These are phyloP conservation scores for Leccinum rimulosum DNA, from an alignment of 768 basidiomycete species.

Conservation along the genomic window DNA sequence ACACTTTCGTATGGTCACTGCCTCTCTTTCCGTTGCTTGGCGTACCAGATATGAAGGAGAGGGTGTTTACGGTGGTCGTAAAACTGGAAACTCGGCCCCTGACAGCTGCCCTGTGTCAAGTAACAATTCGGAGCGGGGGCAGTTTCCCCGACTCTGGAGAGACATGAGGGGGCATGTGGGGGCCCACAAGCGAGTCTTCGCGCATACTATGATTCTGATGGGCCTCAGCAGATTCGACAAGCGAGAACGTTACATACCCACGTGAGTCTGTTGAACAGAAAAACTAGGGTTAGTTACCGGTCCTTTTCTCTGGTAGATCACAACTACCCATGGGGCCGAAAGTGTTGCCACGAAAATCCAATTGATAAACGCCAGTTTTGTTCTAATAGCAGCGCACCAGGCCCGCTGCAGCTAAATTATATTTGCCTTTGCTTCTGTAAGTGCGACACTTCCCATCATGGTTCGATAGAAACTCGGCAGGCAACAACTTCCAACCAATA, in stretches of 20 bases:
- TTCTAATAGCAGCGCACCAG: not conserved
- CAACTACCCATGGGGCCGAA: not conserved
- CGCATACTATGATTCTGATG: not conserved
- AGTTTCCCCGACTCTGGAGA: not conserved
- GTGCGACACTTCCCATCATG: not conserved
- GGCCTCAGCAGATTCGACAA: not conserved
- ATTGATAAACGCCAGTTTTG: not conserved
- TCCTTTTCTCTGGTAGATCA: not conserved
- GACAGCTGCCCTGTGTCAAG: slow-evolving; percentile 4
- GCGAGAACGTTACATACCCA: not conserved
- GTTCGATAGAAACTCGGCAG: not conserved
- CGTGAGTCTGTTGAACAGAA: not conserved
- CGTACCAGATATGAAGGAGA: not conserved
- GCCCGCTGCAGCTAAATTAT: not conserved
- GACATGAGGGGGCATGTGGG: not conserved
- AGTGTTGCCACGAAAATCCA: not conserved
- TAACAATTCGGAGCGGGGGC: not conserved
- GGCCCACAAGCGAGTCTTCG: not conserved
- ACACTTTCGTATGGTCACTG: not conserved
- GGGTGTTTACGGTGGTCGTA: slow-evolving; percentile 10
- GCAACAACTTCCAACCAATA: not conserved
- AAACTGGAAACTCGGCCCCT: not conserved
- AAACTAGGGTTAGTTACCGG: not conserved
- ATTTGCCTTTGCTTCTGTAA: not conserved
- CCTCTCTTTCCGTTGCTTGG: not conserved